phyloP scores from a whole-genome alignment of 192 early-diverging fungal genomes.

The Linderina pennispora region DNA sequence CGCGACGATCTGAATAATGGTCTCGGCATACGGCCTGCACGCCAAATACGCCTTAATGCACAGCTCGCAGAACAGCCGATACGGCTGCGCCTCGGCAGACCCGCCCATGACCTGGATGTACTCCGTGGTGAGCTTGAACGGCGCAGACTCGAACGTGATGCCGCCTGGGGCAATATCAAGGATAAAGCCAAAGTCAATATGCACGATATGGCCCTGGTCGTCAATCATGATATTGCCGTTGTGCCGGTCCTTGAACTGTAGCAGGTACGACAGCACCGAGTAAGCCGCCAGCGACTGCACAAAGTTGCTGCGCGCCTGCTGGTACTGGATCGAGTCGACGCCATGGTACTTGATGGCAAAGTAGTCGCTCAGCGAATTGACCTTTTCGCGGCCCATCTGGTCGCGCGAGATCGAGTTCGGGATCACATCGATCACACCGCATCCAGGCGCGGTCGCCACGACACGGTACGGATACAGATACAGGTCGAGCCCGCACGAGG shows the following conservation, averaged over 20 bases:
- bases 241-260: conserved; percentile 98
- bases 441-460: conserved; percentile 94
- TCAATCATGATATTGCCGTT: conserved; percentile 99
- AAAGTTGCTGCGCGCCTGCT: conserved; percentile 91
- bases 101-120: conserved; percentile 97
- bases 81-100: conserved; percentile 70
- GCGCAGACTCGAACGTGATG: conserved; percentile 89
- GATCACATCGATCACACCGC: conserved; percentile 98
- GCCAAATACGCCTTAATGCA: conserved; percentile 91
- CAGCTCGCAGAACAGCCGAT: conserved; percentile 84
- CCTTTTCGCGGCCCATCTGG: conserved; percentile 96
- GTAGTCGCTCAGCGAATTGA: conserved; percentile 95
- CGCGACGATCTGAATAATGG: conserved; percentile 82
- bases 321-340: conserved; percentile 82
- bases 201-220: conserved; percentile 90
- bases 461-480: conserved; percentile 97
- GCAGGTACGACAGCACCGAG: conserved; percentile 86
- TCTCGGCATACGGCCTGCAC: conserved; percentile 82
- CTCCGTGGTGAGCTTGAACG: conserved; percentile 97
- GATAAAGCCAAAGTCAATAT: conserved; percentile 99
- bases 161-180: conserved; percentile 98
- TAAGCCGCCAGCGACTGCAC: conserved; percentile 93
- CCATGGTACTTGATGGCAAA: conserved; percentile 89
- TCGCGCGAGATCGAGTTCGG: conserved; percentile 95
- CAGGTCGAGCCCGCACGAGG: conserved; percentile 82